Evolutionary conservation across 352 stramenopile species (phyloP).

Genomic region (Phytopythium chamaehyphon): DNA sequence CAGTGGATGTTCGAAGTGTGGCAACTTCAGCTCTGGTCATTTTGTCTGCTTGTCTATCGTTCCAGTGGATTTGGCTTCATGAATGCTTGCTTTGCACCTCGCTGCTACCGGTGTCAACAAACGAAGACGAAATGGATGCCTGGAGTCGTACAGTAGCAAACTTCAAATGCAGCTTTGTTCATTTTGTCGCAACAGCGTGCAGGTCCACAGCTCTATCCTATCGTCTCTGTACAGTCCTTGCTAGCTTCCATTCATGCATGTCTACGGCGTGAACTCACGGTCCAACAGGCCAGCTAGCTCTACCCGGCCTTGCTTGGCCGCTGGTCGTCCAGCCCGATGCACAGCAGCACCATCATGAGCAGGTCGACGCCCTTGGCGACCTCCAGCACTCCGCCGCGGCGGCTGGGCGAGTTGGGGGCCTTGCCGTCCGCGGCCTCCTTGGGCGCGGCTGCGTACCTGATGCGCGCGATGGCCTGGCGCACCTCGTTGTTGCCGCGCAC

Average conservation of each 20-base stretch:
- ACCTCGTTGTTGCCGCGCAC: conserved; percentile 24
- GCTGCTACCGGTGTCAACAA: too few relatives aligned
- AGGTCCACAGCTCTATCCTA: too few relatives aligned
- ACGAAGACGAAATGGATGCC: too few relatives aligned
- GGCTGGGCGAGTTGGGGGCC: conserved; percentile 10
- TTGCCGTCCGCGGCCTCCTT: conserved; percentile 9
- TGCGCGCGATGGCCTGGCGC: conserved; percentile 22
- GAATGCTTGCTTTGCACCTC: too few relatives aligned
- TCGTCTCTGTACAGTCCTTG: too few relatives aligned
- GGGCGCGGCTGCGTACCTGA: conserved; percentile 15
- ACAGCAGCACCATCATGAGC: conserved; percentile 42
- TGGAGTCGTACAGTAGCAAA: too few relatives aligned
- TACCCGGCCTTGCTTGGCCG: conserved; percentile 8
- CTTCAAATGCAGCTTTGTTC: not conserved
- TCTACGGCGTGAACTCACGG: too few relatives aligned
- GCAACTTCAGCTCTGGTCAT: conserved; percentile 13
- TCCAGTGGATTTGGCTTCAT: too few relatives aligned
- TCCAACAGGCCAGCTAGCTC: too few relatives aligned
- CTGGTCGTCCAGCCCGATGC: conserved; percentile 29
- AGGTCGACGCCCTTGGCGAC: conserved; percentile 27
- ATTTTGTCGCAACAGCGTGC: too few relatives aligned
- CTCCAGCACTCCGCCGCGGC: conserved; percentile 23
- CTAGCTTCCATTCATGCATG: too few relatives aligned
- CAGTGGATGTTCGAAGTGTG: not conserved
- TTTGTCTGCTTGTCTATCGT: too few relatives aligned